Evolutionary conservation across 106 monocot species (phyloP).

Genomic region (Posidonia australis): DNA sequence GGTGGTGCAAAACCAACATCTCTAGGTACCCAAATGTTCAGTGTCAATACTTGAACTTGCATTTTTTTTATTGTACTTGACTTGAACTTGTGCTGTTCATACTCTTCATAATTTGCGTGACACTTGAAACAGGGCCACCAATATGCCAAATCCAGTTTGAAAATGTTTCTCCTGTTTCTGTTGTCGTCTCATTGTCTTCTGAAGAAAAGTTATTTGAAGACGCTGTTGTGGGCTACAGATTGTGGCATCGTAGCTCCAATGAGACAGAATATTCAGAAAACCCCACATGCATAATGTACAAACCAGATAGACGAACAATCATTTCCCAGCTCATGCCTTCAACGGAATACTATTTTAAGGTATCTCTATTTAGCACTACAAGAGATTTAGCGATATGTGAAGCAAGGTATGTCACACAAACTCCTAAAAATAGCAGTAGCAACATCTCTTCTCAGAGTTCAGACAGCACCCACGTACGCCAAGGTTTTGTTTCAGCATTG

Average conservation of each 20-base stretch:
- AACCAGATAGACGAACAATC: conserved; percentile 12
- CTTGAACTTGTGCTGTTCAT: too few species aligned
- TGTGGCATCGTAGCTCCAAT: conserved; percentile 38
- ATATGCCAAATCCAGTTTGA: conserved; percentile 30
- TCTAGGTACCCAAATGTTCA: background rate
- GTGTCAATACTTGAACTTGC: too few species aligned
- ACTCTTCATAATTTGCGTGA: background rate
- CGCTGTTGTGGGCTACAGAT: conserved; percentile 19
- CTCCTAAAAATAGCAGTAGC: conserved; percentile 16
- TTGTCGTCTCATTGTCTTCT: conserved; percentile 17
- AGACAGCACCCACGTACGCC: conserved; percentile 4
- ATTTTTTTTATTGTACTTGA: too few species aligned
- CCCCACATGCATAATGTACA: conserved; percentile 17
- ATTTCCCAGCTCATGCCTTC: conserved; percentile 29
- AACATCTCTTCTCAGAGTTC: conserved; percentile 25
- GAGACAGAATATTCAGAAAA: conserved; percentile 20
- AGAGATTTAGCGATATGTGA: conserved; percentile 36
- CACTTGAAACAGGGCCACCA: conserved; percentile 15
- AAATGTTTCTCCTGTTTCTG: conserved; percentile 30
- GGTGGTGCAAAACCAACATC: background rate
- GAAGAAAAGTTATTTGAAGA: conserved; percentile 10
- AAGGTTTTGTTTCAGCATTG: conserved; percentile 1
- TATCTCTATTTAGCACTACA: conserved; percentile 20
- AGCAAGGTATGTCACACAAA: conserved; percentile 32
- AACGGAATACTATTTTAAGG: conserved; percentile 32